Base-by-base conservation (phyloP, 257 asterid species). In the Agastache rugosa region DNA sequence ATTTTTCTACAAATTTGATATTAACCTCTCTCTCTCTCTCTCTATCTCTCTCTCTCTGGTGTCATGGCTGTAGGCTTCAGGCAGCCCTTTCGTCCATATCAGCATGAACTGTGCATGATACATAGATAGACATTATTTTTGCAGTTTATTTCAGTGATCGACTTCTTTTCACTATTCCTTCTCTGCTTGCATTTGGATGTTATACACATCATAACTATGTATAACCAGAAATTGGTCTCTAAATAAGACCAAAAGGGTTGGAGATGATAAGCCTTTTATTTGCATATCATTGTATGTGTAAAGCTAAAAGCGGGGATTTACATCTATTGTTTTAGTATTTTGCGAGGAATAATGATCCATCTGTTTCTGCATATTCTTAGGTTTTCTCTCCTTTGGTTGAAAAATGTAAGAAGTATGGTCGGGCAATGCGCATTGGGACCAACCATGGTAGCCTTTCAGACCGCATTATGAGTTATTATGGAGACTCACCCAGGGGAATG, bases 361-460 rank as follows among this genome's bases (percentile, higher is more conserved):
- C 7, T 37, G 64, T 35, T 72, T 50, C 29, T 60, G 53, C 47
- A 15, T 71, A 60, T 51, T 75, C 34, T 71, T 29, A 95, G 99
- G 96, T 95, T 55, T 95, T 95, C 84, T 67, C 97, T 72, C 99
- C 99, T 73, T 80, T 95, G 90, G 99, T 95, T 80, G 98, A 95
- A 73, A 95, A 95, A 85, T 95, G 99, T 70, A 95, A 90, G 77
- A 81, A 89, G 75, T 92, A 95, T 66, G 98, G 99, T 15, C 88
- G 97, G 23, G 99, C 99, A 56, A 87, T 95, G 89, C 98, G 98
- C 61, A 90, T 95, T 76, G 99, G 99, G 60, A 93, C 99, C 63
- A 95, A 95, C 85, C 99, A 95, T 22, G 99, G 99, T n/a, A 95
- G 99, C 75, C 98, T 95, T 76, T 95, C 99, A 23, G 99, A 95